Percentiles rank a stretch among this genome's conserved stretches.
These are phyloP conservation scores for Cyclospora cayetanensis DNA, from an alignment of 169 alveolate species.

Conservation along the genomic window DNA sequence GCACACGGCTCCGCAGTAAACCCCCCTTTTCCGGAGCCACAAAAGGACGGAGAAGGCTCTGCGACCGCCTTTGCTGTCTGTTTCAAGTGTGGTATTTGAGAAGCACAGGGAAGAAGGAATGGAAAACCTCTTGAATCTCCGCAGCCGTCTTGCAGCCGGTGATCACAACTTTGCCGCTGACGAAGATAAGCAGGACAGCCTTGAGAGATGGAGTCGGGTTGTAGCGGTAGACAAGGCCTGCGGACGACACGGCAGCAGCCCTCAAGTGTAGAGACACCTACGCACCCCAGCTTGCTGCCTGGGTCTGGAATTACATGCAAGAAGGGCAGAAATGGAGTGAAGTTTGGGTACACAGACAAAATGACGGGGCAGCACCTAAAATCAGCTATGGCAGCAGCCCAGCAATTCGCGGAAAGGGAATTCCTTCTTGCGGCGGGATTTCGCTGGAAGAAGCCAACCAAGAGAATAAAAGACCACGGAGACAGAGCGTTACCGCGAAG, in stretches of 20 bases:
- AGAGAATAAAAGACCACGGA: not conserved
- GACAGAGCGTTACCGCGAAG: not conserved
- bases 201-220: constrained; percentile 80
- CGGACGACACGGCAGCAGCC: not conserved
- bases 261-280: too few relatives aligned
- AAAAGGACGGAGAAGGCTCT: not conserved
- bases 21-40: too few relatives aligned
- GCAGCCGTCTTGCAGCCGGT: constrained; percentile 95
- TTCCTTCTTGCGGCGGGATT: too few relatives aligned
- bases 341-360: too few relatives aligned
- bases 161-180: constrained; percentile 98
- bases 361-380: too few relatives aligned
- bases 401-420: too few relatives aligned
- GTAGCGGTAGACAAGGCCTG: constrained; percentile 76
- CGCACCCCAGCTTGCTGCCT: too few relatives aligned
- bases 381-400: too few relatives aligned
- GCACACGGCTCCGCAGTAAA: too few relatives aligned
- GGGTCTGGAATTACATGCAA: too few relatives aligned
- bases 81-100: constrained; percentile 61
- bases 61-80: not conserved
- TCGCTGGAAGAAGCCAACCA: too few relatives aligned
- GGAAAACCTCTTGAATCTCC: constrained; percentile 59
- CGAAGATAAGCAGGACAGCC: constrained; percentile 97
- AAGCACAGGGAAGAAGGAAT: constrained; percentile 70
- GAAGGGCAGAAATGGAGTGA: too few relatives aligned